Base-by-base conservation (phyloP, 768 basidiomycete genomes). In the Rhodotorula babjevae region DNA sequence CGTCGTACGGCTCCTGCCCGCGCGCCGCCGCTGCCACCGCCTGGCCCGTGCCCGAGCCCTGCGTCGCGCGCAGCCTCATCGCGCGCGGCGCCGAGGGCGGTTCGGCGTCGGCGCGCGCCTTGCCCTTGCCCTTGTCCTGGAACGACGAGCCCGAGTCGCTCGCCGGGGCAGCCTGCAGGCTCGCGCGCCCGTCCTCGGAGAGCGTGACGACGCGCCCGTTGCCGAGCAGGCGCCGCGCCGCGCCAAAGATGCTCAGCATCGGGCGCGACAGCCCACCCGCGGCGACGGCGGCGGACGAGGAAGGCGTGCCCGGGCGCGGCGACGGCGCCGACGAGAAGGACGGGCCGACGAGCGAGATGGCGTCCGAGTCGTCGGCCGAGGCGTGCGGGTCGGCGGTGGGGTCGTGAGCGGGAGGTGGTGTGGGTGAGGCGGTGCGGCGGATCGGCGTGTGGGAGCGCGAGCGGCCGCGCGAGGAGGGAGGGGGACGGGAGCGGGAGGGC, bases 211-310 rank as follows among this genome's bases (percentile, higher is more conserved):
- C 63, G 19, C 59, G 29, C 15, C 71, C 67, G 47, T 72, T 72
- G 9, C 63, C 66, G 14, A 72, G 59, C 11, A 72, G 21, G 27
- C 47, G 44, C 19, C 62, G 27, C 19, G 73, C 73, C 9, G 73
- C 73, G 21, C 73, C 73, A 29, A 74, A 71, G 49, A 71, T 75
- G 18, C 47, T 62, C 9, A 75, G 31, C 31, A 33, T 65, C 29
- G 67, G 63, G 36, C n/a, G 27, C 18, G 40, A 53, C 5, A 9
- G 36, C 36, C 36, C 36, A 36, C 36, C 36, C 21, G 47, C 21
- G 44, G 23, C 53, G 50, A 23, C 47, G 50, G 49, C 25, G 49
- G 49, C 23, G 47, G n/a, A n/a, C n/a, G n/a, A n/a, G n/a, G 36
- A 36, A 4, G 42, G 15, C 21, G 59, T 10, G 33, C 25, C 23